Percentiles rank a stretch among this genome's conserved stretches.
Evolutionary conservation across 495 filamentous ascomycete species (phyloP).

Genomic region (Clohesyomyces aquaticus): DNA sequence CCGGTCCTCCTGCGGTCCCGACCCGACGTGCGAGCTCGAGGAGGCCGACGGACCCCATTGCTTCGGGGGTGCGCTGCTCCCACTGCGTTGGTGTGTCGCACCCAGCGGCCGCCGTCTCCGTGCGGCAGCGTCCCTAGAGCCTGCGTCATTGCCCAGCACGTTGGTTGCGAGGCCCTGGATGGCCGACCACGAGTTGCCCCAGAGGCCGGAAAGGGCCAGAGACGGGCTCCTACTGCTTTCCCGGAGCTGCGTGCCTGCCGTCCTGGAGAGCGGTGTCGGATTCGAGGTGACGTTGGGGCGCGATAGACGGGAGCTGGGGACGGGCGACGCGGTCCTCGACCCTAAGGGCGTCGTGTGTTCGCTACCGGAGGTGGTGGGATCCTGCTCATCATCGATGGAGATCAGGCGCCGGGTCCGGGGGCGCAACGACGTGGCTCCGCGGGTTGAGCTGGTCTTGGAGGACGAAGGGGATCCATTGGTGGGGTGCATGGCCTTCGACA

Average conservation of each 20-base stretch:
- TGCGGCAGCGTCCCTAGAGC: conserved; percentile 41
- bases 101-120: conserved; percentile 53
- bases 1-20: conserved; percentile 60
- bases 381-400: conserved; percentile 46
- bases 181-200: conserved; percentile 49
- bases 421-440: conserved; percentile 42
- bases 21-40: conserved; percentile 53
- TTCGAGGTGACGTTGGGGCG: conserved; percentile 25
- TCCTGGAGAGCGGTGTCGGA: conserved; percentile 23
- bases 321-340: conserved; percentile 45
- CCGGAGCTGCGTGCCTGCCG: conserved; percentile 22
- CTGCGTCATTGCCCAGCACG: conserved; percentile 47
- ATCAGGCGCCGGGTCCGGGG: conserved; percentile 47
- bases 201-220: conserved; percentile 35
- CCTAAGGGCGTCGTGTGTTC: conserved; percentile 41
- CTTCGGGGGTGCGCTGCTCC: conserved; percentile 48
- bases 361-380: conserved; percentile 21
- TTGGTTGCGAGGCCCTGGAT: conserved; percentile 51
- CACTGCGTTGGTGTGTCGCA: conserved; percentile 50
- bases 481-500: conserved; percentile 40
- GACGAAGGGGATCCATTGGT: conserved; percentile 38
- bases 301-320: conserved; percentile 42
- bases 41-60: conserved; percentile 62
- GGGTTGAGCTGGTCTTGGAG: conserved; percentile 39
- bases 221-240: conserved; percentile 11